Base-by-base conservation (phyloP, 371 early-diverging fungal genomes). In the Syncephalastrum racemosum region DNA sequence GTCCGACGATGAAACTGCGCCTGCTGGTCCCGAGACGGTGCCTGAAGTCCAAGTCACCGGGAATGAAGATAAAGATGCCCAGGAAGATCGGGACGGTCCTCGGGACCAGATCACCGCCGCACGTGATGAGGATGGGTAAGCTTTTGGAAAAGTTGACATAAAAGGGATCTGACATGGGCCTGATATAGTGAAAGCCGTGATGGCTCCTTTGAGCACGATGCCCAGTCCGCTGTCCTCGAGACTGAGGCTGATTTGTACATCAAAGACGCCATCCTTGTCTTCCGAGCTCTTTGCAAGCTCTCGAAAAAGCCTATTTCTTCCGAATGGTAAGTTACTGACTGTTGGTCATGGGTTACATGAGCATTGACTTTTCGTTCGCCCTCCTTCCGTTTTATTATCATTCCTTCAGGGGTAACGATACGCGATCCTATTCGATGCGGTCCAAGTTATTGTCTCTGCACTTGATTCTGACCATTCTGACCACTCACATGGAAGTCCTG, bases 281-380 rank as follows among this genome's bases (percentile, higher is more conserved):
- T 98, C 68, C 88, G 97, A 12, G 92, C 96, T 1, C 80, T 98
- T 20, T 95, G 96, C 77, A 92, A 92, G 62, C 81, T 96, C n/a
- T 91, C 92, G 18, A 93, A 94, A 84, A 80, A 80, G 53, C 71
- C 75, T 10, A 80, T 77, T 25, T 68, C 75, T 23, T 74, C 75
- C 5, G 80, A 80, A 59, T 77, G 79, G 79, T 78, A 71, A 59
- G 50, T 8, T 22, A 45, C 8, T 8, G 20, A 13, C 18, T 47
- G 20, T 31, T 2, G 12, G 25, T 15, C 18, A n/a, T 15, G 13
- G 24, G 14, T 5, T n/a, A 14, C 25, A 16, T 43, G 16, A 36
- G 27, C n/a, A 3, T 43, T 42, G 31, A 62, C 18, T 48, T 46
- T 10, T 25, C n/a, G n/a, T n/a, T n/a, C n/a, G n/a, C 36, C 54